Conservation (phyloP, 2,329 filamentous ascomycete genomes). For the Colletotrichum liriopes region DNA sequence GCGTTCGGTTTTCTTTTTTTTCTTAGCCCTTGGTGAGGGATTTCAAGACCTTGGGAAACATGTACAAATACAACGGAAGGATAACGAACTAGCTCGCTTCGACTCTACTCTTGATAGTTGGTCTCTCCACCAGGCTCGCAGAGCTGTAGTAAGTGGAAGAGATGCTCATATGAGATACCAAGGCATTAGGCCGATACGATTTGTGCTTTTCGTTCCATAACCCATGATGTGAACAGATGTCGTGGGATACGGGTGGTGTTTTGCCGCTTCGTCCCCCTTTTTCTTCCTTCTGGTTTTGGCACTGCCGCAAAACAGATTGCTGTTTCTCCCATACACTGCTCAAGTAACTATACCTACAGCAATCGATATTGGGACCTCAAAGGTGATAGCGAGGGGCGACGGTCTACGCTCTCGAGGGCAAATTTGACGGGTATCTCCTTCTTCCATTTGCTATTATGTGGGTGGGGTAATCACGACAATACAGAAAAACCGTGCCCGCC, state of each 20-base stretch:
- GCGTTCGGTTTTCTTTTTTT: slow-evolving; percentile 26
- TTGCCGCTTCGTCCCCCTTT: not conserved
- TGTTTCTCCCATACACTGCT: not conserved
- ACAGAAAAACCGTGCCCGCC: not conserved
- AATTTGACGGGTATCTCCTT: slow-evolving; percentile 36
- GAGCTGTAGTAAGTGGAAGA: slow-evolving; percentile 21
- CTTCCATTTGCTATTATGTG: slow-evolving; percentile 5
- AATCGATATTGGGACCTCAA: not conserved
- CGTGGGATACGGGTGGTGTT: not conserved
- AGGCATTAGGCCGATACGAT: slow-evolving; percentile 29
- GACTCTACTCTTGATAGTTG: slow-evolving; percentile 27
- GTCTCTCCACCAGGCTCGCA: slow-evolving; percentile 10
- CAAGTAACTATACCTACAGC: too few relatives aligned
- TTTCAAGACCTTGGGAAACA: slow-evolving; percentile 8
- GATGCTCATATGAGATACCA: slow-evolving; percentile 27
- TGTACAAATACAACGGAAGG: slow-evolving; percentile 30
- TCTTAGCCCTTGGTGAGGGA: slow-evolving; percentile 8
- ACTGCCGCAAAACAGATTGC: not conserved
- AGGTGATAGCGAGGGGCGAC: not conserved
- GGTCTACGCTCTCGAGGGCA: not conserved
- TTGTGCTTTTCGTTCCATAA: not conserved
- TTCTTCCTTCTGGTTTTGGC: not conserved
- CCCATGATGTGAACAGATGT: not conserved
- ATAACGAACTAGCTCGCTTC: slow-evolving; percentile 16
- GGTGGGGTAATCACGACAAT: not conserved